These are phyloP conservation scores for Coemansia sp. DNA, from an alignment of 192 early-diverging fungal genomes.

Conservation along the genomic window DNA sequence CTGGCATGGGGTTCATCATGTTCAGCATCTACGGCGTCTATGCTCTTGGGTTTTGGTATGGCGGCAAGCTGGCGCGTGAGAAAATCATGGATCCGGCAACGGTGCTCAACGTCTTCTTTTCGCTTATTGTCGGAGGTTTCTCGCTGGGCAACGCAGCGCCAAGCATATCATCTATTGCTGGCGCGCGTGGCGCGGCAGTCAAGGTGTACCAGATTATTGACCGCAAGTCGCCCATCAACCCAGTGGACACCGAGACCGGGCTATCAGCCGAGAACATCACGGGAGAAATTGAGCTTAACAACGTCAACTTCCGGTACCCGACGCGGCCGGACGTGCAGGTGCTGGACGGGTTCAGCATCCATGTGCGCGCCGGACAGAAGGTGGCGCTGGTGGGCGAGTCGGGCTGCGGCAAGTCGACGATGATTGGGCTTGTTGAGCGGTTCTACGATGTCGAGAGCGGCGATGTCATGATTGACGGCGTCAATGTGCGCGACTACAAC, in stretches of 20 bases:
- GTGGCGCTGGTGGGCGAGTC: slow-evolving; percentile 89
- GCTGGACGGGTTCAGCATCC: slow-evolving; percentile 67
- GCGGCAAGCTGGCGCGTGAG: slow-evolving; percentile 56
- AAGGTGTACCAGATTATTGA: slow-evolving; percentile 80
- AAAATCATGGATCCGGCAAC: slow-evolving; percentile 45
- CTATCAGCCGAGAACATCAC: slow-evolving; percentile 41
- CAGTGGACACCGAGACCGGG: slow-evolving; percentile 40
- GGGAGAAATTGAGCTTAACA: slow-evolving; percentile 69
- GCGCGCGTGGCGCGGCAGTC: slow-evolving; percentile 74
- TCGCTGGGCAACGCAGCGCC: slow-evolving; percentile 67
- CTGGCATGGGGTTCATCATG: slow-evolving; percentile 71
- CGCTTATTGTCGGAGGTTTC: slow-evolving; percentile 80
- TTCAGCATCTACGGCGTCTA: slow-evolving; percentile 72
- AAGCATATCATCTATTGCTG: slow-evolving; percentile 69
- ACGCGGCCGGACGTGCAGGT: slow-evolving; percentile 77
- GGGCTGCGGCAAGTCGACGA: slow-evolving; percentile 85
- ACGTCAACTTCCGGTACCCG: slow-evolving; percentile 83
- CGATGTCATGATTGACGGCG: slow-evolving; percentile 67
- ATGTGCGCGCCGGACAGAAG: slow-evolving; percentile 69
- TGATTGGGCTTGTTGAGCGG: slow-evolving; percentile 75
- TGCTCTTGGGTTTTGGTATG: slow-evolving; percentile 83
- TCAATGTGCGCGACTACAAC: slow-evolving; percentile 71
- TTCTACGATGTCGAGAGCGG: slow-evolving; percentile 71
- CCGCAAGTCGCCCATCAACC: slow-evolving; percentile 73
- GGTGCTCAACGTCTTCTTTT: slow-evolving; percentile 83